Evolutionary conservation across 768 basidiomycete genomes (phyloP).

Genomic region (Calvatia gigantea): DNA sequence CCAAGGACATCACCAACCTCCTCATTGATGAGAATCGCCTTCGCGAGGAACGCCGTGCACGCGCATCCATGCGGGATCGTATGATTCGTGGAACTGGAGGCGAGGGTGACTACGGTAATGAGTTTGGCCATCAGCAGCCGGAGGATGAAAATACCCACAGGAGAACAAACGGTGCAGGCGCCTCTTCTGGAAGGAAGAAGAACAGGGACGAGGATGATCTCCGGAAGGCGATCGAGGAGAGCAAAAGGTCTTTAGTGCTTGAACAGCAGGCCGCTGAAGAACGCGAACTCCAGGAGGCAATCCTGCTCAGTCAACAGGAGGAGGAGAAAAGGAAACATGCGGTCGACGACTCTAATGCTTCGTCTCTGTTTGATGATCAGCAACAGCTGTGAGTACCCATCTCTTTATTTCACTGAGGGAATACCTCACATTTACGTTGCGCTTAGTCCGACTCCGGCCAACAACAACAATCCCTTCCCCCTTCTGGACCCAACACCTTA

Average conservation of each 20-base stretch:
- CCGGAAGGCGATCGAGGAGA: constrained; percentile 83
- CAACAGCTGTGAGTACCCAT: constrained; percentile 61
- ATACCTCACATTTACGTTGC: constrained; percentile 10
- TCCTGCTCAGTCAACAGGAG: constrained; percentile 87
- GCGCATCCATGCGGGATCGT: constrained; percentile 92
- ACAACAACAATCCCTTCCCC: constrained; percentile 56
- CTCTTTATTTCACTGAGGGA: neutral
- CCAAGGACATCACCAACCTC: constrained; percentile 96
- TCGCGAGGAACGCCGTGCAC: constrained; percentile 75
- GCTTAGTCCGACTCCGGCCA: constrained; percentile 28
- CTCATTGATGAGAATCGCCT: constrained; percentile 83
- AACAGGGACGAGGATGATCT: constrained; percentile 81
- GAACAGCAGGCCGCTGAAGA: constrained; percentile 78
- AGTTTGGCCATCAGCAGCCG: neutral
- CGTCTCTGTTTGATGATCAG: constrained; percentile 82
- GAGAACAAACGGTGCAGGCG: constrained; percentile 20
- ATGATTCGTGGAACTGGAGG: constrained; percentile 68
- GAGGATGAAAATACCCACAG: constrained; percentile 46
- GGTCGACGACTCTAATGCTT: constrained; percentile 69
- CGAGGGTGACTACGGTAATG: constrained; percentile 28
- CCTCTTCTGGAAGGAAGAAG: constrained; percentile 23
- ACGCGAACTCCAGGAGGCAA: constrained; percentile 76
- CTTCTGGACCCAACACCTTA: constrained; percentile 59
- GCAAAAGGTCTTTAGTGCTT: constrained; percentile 67
- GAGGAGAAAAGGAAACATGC: constrained; percentile 72